Percentiles rank a stretch among this genome's conserved stretches.
These are phyloP conservation scores for Neurospora sublineolata DNA, from an alignment of 495 filamentous ascomycete species.

Conservation along the genomic window DNA sequence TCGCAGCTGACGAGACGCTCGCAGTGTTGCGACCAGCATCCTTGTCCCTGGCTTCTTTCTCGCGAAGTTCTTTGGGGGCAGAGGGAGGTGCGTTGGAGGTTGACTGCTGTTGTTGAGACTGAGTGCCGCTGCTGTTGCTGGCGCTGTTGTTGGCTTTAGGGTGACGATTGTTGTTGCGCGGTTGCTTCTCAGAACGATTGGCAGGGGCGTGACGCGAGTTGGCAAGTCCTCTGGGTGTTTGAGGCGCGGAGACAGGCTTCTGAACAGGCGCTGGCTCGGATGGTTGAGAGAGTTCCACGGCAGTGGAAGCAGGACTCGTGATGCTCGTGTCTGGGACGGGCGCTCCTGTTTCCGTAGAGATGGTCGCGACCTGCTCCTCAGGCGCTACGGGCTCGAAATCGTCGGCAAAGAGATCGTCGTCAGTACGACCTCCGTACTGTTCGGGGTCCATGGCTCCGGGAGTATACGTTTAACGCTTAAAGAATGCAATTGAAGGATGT, in stretches of 20 bases:
- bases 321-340: not conserved
- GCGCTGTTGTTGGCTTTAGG: not conserved
- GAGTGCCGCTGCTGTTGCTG: conserved; percentile 1
- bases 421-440: conserved; percentile 39
- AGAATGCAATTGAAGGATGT: not conserved
- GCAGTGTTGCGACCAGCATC: conserved; percentile 17
- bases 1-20: conserved; percentile 18
- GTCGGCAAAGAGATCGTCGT: conserved; percentile 41
- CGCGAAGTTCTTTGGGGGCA: conserved; percentile 2
- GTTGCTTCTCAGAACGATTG: conserved; percentile 13
- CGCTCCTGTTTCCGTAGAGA: not conserved
- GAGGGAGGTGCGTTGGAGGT: not conserved
- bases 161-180: conserved; percentile 7
- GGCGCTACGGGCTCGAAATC: conserved; percentile 34
- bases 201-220: conserved; percentile 28
- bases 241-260: not conserved
- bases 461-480: not conserved
- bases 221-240: conserved; percentile 17
- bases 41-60: not conserved
- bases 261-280: not conserved
- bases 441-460: conserved; percentile 19
- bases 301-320: conserved; percentile 13
- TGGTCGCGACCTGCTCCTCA: conserved; percentile 5
- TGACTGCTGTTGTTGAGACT: conserved; percentile 1
- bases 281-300: conserved; percentile 1